phyloP scores from a whole-genome alignment of 2,329 filamentous ascomycete genomes.

The Xylariaceae sp. region DNA sequence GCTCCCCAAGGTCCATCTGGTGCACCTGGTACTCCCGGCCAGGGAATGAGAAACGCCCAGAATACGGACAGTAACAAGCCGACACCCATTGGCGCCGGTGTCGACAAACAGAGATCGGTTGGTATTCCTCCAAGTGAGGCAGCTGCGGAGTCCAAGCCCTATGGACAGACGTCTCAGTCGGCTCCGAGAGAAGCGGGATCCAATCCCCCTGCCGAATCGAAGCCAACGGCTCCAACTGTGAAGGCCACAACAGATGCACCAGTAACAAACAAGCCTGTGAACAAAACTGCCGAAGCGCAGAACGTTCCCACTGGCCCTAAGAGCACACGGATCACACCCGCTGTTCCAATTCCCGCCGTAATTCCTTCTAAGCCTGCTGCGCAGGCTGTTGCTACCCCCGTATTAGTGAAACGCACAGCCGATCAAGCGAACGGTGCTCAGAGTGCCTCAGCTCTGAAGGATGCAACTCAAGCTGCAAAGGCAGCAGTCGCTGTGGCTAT shows the following conservation, averaged over 20 bases:
- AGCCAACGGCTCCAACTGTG: constrained; percentile 53
- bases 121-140: constrained; percentile 43
- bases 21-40: constrained; percentile 30
- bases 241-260: constrained; percentile 52
- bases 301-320: constrained; percentile 45
- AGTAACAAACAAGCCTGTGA: constrained; percentile 33
- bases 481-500: constrained; percentile 76
- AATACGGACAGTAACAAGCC: constrained; percentile 41
- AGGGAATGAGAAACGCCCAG: constrained; percentile 31
- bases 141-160: constrained; percentile 49
- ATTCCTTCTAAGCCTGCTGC: constrained; percentile 30
- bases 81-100: constrained; percentile 47
- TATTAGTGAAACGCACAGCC: constrained; percentile 34
- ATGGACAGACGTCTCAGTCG: constrained; percentile 43
- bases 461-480: constrained; percentile 68
- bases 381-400: constrained; percentile 29
- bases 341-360: constrained; percentile 56
- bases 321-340: constrained; percentile 55
- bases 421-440: constrained; percentile 35
- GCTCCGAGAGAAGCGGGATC: constrained; percentile 45
- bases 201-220: constrained; percentile 62
- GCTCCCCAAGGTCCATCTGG: constrained; percentile 47
- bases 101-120: constrained; percentile 44
- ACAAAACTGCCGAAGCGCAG: constrained; percentile 35
- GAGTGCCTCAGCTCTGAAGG: constrained; percentile 46